Evolutionary conservation across 768 basidiomycete species (phyloP), one percentile per base, ranked within the genome.

Genomic region (Mycena venus): DNA sequence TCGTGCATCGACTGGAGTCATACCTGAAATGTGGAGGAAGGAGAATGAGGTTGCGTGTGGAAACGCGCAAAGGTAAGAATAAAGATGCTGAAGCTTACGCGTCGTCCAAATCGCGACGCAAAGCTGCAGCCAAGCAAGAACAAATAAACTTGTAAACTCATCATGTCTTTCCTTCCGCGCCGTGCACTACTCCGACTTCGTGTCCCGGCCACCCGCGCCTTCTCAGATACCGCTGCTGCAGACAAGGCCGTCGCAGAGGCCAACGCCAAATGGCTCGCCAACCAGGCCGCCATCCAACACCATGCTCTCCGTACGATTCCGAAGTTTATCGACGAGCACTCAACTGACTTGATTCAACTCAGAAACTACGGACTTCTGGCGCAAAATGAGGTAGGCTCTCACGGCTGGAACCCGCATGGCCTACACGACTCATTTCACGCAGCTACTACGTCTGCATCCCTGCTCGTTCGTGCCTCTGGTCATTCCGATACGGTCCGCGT

Each of bases 331-430:
- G 58, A 32, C 68, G n/a, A 67, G 51, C 29, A 36, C 44, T 59
- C 29, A 42, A 36, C 15, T 40, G 38, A 8, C 55, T 75, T 21
- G 65, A 60, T 73, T 56, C 47, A 75, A 72, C 71, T 42, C 78
- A 96, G 95, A 91, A 72, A 93, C 95, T 32, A 85, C 93, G 62
- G 88, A 92, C 68, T 90, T 96, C 76, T 96, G 95, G 95, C 92
- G 94, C 80, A 95, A 92, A 86, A 94, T 96, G 82, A 94, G 94
- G 95, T 93, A 80, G 61, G 89, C 81, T 31, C 44, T 27, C 15
- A 2, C 63, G 32, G 58, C n/a, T 51, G 14, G 56, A 63, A 59
- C 70, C 32, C 51, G 34, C 44, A 73, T 77, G 53, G 23, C 49
- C 49, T 27, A 17, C 60, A 77, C 67, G 36, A 56, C 60, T 75